phyloP scores from a whole-genome alignment of 495 filamentous ascomycete genomes.

The Amphirosellinia nigrospora region DNA sequence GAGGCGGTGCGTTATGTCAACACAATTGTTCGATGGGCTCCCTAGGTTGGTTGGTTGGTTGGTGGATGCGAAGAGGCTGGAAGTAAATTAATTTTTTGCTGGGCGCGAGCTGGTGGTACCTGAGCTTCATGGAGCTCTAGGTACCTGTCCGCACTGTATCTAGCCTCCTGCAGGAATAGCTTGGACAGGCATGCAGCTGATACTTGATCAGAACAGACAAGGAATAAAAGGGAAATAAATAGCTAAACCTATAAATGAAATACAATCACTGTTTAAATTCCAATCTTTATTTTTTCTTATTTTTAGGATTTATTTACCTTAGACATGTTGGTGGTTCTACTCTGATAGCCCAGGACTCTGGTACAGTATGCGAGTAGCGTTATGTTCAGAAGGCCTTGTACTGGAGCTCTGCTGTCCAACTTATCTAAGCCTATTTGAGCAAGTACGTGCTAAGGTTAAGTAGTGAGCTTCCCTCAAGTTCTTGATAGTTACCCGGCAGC shows the following conservation, averaged over 20 bases:
- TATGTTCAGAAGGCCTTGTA: too few species aligned
- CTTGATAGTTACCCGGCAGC: not conserved
- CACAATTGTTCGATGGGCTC: not conserved
- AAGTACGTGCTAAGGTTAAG: not conserved
- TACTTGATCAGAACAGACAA: too few species aligned
- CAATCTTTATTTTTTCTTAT: too few species aligned
- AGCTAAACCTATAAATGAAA: too few species aligned
- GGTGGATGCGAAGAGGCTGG: slow-evolving; percentile 27
- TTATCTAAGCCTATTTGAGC: not conserved
- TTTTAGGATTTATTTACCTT: too few species aligned
- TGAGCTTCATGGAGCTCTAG: not conserved
- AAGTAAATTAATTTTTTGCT: slow-evolving; percentile 21
- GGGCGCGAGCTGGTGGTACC: slow-evolving; percentile 1
- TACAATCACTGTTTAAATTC: too few species aligned
- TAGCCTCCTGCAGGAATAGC: not conserved
- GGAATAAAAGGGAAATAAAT: too few species aligned
- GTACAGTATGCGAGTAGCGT: too few species aligned
- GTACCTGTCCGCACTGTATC: not conserved
- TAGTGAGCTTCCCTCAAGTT: not conserved
- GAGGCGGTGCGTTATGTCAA: slow-evolving; percentile 7
- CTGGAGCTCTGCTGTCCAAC: not conserved
- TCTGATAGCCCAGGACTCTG: too few species aligned
- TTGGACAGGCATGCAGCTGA: not conserved
- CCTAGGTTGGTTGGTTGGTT: too few species aligned
- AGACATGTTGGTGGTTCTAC: too few species aligned